A percentile compares a stretch with the other conserved stretches of the same genome.
Conservation (phyloP, 352 stramenopile genomes). For the Phytophthora idaei region DNA sequence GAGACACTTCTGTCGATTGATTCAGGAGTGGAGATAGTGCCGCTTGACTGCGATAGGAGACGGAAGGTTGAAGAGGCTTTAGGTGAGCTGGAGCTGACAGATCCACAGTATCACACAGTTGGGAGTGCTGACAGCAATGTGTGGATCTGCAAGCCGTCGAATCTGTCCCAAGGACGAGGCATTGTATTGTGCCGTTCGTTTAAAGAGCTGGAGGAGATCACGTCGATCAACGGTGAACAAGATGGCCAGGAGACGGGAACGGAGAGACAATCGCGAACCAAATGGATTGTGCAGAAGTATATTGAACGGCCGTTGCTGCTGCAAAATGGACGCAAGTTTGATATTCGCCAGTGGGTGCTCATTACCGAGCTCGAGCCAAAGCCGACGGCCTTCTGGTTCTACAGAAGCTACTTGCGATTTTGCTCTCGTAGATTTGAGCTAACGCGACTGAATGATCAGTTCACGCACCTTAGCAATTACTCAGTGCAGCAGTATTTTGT, state of each 20-base stretch:
- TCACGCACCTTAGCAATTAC: constrained; percentile 86
- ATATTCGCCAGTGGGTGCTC: constrained; percentile 88
- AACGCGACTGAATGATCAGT: constrained; percentile 47
- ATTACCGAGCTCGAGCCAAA: constrained; percentile 63
- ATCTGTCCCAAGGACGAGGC: constrained; percentile 74
- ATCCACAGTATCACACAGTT: constrained; percentile 55
- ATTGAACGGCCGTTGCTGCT: constrained; percentile 78
- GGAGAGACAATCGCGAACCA: not conserved
- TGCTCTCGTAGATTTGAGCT: constrained; percentile 64
- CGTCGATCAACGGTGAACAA: not conserved
- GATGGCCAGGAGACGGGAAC: constrained; percentile 1
- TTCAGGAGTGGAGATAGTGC: not conserved
- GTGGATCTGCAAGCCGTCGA: constrained; percentile 85
- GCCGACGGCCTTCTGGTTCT: constrained; percentile 67
- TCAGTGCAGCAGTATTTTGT: constrained; percentile 77
- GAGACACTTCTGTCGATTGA: not conserved
- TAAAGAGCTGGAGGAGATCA: constrained; percentile 35
- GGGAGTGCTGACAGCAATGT: constrained; percentile 38
- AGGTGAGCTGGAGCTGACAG: constrained; percentile 26
- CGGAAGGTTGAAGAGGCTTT: constrained; percentile 25
- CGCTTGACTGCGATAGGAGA: constrained; percentile 3
- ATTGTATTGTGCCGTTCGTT: constrained; percentile 60
- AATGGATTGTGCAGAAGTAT: constrained; percentile 89
- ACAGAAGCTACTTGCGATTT: constrained; percentile 80
- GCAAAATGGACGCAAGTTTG: constrained; percentile 73